Percentiles rank a stretch among this genome's conserved stretches.
Conservation (phyloP, 768 basidiomycete species). For the Stropharia rugosoannulata region DNA sequence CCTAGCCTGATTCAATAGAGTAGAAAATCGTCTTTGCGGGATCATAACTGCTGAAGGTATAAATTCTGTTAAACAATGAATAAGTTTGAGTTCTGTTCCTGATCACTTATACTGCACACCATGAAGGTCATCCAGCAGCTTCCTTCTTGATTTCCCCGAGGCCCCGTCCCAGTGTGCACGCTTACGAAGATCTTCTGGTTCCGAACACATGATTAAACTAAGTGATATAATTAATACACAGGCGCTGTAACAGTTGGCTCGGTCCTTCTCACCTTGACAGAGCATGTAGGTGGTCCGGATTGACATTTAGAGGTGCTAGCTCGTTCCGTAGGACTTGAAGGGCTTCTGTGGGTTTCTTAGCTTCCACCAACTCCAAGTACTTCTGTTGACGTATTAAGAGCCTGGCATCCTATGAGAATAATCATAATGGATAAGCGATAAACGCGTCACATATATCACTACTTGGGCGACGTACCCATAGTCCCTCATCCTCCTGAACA, state of each 20-base stretch:
- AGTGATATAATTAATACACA: slow-evolving; percentile 14
- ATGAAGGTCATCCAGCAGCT: slow-evolving; percentile 78
- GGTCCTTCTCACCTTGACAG: slow-evolving; percentile 69
- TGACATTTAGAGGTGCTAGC: slow-evolving; percentile 77
- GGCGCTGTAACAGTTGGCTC: neutral
- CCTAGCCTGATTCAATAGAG: slow-evolving; percentile 84
- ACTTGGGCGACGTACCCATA: slow-evolving; percentile 52
- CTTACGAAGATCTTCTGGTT: slow-evolving; percentile 77
- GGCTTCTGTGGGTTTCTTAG: slow-evolving; percentile 75
- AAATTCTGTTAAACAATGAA: slow-evolving; percentile 50
- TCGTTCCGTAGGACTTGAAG: slow-evolving; percentile 86
- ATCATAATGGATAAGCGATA: slow-evolving; percentile 5
- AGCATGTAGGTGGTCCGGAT: slow-evolving; percentile 79
- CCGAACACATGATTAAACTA: slow-evolving; percentile 92
- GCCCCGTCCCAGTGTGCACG: slow-evolving; percentile 91
- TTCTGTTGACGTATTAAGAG: slow-evolving; percentile 95
- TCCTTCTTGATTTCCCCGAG: slow-evolving; percentile 71
- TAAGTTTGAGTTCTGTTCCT: slow-evolving; percentile 5
- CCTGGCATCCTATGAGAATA: slow-evolving; percentile 60
- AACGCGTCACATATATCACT: neutral
- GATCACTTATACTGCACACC: slow-evolving; percentile 43
- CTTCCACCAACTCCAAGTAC: slow-evolving; percentile 90
- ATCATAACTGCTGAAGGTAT: slow-evolving; percentile 94
- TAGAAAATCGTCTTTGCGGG: slow-evolving; percentile 82
- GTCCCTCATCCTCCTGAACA: slow-evolving; percentile 62